A percentile compares a stretch with the other conserved stretches of the same genome.
Conservation (phyloP, 1,284 basidiomycete species). For the Tilletia horrida region DNA sequence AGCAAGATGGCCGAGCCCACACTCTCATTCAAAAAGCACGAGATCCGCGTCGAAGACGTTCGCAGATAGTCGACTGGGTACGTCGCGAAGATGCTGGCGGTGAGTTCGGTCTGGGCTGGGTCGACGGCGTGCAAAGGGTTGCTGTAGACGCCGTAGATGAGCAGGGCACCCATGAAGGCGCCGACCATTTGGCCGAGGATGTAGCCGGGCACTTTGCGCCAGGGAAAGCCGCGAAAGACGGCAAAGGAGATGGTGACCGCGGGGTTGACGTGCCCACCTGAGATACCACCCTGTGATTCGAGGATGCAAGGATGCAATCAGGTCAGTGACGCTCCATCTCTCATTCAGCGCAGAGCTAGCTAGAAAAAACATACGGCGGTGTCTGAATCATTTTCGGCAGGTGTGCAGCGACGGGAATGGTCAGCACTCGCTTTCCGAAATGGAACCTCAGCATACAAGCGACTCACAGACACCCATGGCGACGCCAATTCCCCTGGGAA, state of each 20-base stretch:
- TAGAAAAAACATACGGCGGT: not conserved
- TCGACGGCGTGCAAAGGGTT: slow-evolving; percentile 7
- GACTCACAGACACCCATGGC: slow-evolving; percentile 20
- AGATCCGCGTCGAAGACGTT: slow-evolving; percentile 16
- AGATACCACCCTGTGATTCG: slow-evolving; percentile 1
- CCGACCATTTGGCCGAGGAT: slow-evolving; percentile 8
- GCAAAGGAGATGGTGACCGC: slow-evolving; percentile 64
- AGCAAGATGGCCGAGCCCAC: slow-evolving; percentile 23
- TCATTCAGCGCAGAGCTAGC: too few relatives aligned
- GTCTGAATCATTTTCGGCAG: not conserved
- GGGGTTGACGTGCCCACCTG: slow-evolving; percentile 21
- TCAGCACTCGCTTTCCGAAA: not conserved
- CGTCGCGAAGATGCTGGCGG: not conserved
- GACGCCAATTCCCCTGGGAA: slow-evolving; percentile 22
- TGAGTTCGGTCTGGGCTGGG: not conserved
- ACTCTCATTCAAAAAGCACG: slow-evolving; percentile 24
- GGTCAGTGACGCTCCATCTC: too few relatives aligned
- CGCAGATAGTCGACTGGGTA: slow-evolving; percentile 12
- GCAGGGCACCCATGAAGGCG: slow-evolving; percentile 4
- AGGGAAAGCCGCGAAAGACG: slow-evolving; percentile 67
- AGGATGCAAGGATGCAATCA: too few relatives aligned
- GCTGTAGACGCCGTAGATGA: slow-evolving; percentile 7
- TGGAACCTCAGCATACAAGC: not conserved
- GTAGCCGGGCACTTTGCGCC: slow-evolving; percentile 13
- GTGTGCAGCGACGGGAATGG: too few relatives aligned